Conservation (phyloP, 192 early-diverging fungal species). For the Chytriomyces confervae region DNA sequence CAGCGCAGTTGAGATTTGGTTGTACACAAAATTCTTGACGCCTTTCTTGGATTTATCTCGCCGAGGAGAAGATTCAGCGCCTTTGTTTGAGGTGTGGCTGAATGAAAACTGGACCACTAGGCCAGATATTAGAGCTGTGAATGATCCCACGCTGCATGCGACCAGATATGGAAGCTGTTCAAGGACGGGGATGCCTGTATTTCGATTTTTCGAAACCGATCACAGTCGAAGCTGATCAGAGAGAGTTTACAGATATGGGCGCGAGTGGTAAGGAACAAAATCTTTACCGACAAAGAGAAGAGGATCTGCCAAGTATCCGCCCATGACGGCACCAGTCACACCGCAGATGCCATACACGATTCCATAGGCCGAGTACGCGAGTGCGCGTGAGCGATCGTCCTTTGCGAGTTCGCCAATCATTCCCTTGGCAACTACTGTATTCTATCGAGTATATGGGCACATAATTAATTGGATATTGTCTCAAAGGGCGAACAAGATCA, state of each 20-base stretch:
- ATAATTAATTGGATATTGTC: not conserved
- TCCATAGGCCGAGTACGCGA: constrained; percentile 49
- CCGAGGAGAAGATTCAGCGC: not conserved
- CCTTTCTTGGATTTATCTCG: not conserved
- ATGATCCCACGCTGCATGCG: constrained; percentile 9
- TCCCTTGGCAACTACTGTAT: constrained; percentile 48
- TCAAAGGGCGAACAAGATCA: constrained; percentile 9
- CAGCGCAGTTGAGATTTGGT: too few species aligned
- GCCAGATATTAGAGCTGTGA: constrained; percentile 2
- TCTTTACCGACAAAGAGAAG: constrained; percentile 26
- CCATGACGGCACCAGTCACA: constrained; percentile 43
- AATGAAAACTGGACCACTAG: constrained; percentile 4
- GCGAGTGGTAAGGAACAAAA: not conserved
- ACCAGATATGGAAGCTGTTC: constrained; percentile 23
- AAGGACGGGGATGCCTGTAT: constrained; percentile 24
- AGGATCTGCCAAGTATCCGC: constrained; percentile 47
- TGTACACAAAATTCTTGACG: too few species aligned
- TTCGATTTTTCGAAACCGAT: too few species aligned
- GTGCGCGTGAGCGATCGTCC: constrained; percentile 42
- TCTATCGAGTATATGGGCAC: not conserved
- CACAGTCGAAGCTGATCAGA: too few species aligned
- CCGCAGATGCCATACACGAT: constrained; percentile 46
- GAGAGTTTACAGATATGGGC: not conserved
- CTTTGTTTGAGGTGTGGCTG: not conserved
- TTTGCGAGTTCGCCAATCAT: constrained; percentile 51